Evolutionary conservation across 2,329 filamentous ascomycete genomes (phyloP), one percentile per base, ranked within the genome.

Genomic region (Stagonosporopsis vannaccii): DNA sequence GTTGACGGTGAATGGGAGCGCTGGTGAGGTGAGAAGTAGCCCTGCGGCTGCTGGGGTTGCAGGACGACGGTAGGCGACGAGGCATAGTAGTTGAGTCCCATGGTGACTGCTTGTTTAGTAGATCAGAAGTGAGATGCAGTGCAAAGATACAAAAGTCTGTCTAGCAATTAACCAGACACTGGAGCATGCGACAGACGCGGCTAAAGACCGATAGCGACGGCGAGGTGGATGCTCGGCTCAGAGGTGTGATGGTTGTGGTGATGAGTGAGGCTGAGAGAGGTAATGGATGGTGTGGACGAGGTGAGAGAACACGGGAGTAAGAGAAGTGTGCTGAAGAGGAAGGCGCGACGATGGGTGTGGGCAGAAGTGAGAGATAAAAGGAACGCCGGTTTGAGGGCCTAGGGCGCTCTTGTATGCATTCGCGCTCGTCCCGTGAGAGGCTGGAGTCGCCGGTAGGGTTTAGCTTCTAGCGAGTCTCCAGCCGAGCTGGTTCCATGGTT

Each of bases 1-100:
- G 59, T 40, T 57, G 63, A 68, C 47, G 73, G 70, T 58, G 74
- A 74, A 57, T 68, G 69, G 53, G 70, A 59, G 56, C 69, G 67
- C 50, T 70, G 73, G 55, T 70, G 66, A 58, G 65, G 64, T 36
- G 73, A 65, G 58, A 75, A 75, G 65, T 72, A 74, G 62, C 61
- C 65, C 56, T 77, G 68, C 47, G 68, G 75, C 65, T 73, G 71
- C 61, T 70, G 75, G 44, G 79, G 75, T 19, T 77, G 78, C 56
- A 81, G 73, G 61, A 80, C 76, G 55, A 81, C 76, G 33, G 78
- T 79, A 39, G 80, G 79, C 50, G 79, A 78, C 35, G 79, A 79
- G 58, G 77, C 73, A 68, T 77, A 79, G 70, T 80, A 80, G 71
- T 79, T 77, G 59, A 77, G 73, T 66, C 71, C 75, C 75, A 78